Conservation (phyloP, 2,329 filamentous ascomycete genomes). For the Tetracladium maxilliforme region DNA sequence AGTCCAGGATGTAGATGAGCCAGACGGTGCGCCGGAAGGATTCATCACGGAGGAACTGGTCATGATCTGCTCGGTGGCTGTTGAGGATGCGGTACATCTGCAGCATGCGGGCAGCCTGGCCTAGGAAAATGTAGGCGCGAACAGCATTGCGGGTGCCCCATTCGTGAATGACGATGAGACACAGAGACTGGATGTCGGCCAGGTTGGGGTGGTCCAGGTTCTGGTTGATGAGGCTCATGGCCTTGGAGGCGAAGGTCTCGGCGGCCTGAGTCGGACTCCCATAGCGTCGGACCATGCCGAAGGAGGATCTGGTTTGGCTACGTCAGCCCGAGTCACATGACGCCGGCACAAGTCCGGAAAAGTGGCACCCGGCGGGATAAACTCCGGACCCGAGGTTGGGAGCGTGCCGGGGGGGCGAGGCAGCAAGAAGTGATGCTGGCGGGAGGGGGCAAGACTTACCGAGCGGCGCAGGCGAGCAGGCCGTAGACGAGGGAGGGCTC, state of each 20-base stretch:
- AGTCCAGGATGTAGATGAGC: conserved; percentile 49
- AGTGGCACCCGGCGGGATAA: no score
- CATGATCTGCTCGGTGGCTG: conserved; percentile 35
- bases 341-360: no score
- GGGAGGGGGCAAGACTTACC: no score
- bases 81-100: conserved; percentile 49
- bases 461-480: no score
- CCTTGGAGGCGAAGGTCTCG: conserved; percentile 44
- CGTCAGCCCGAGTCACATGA: no score
- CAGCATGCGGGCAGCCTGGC: conserved; percentile 47
- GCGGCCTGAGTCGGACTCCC: conserved; percentile 38
- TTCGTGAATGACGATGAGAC: conserved; percentile 46
- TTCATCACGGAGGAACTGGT: conserved; percentile 45
- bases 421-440: no score
- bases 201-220: conserved; percentile 43
- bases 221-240: conserved; percentile 39
- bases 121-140: conserved; percentile 46
- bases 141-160: conserved; percentile 48
- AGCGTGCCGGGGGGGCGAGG: no score
- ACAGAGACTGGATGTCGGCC: conserved; percentile 45
- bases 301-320: conserved; percentile 43
- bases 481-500: no score
- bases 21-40: conserved; percentile 45
- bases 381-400: no score
- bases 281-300: conserved; percentile 40